Percentiles rank a stretch among this genome's conserved stretches.
Evolutionary conservation across 345 rosid genomes (phyloP).

Genomic region (Orychophragmus violaceus): DNA sequence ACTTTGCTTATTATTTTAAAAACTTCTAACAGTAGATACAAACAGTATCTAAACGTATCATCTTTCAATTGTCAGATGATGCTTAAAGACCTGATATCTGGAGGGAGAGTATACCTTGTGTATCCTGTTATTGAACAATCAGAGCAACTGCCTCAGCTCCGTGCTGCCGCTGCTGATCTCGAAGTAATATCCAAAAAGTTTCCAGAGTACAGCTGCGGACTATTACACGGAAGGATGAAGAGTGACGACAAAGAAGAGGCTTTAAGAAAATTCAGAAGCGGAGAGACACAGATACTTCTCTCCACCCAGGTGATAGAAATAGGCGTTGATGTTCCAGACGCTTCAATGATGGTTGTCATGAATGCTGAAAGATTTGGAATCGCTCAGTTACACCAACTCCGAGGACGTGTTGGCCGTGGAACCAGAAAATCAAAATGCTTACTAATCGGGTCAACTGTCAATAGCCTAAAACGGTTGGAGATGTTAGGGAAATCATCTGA

Average conservation of each 20-base stretch:
- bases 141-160: conserved; percentile 88
- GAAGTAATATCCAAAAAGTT: conserved; percentile 52
- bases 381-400: conserved; percentile 88
- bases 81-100: conserved; percentile 58
- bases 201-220: conserved; percentile 62
- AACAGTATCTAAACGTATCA: neutral
- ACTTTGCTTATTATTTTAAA: neutral
- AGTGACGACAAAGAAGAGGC: conserved; percentile 78
- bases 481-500: conserved; percentile 77
- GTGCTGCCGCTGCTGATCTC: conserved; percentile 77
- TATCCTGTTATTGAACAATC: conserved; percentile 87
- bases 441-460: conserved; percentile 47
- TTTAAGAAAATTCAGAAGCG: conserved; percentile 58
- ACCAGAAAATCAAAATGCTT: conserved; percentile 73
- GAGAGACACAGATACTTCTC: conserved; percentile 72
- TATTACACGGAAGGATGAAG: conserved; percentile 86
- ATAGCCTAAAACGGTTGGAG: conserved; percentile 60
- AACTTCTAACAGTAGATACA: neutral
- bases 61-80: conserved; percentile 55
- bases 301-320: conserved; percentile 89
- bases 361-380: conserved; percentile 95
- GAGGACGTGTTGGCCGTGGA: conserved; percentile 95
- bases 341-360: conserved; percentile 97
- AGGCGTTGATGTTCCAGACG: conserved; percentile 96
- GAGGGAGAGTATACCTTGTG: conserved; percentile 77